These are phyloP conservation scores for Magnusiomyces fungicola DNA, from an alignment of 1,139 yeast genomes.

Conservation along the genomic window DNA sequence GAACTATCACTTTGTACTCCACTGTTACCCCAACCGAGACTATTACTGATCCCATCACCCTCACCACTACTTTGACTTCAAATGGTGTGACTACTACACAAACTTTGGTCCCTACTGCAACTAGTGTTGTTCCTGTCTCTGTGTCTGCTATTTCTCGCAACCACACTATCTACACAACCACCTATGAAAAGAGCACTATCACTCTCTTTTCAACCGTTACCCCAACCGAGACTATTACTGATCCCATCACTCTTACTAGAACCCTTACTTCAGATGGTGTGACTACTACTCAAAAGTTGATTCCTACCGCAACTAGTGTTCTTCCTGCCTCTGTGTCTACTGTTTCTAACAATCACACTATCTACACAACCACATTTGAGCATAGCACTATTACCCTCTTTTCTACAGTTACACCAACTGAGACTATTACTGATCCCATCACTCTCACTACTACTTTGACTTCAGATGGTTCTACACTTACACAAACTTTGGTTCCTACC, in stretches of 20 bases:
- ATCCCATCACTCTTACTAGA: background rate
- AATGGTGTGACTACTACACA: slow-evolving; percentile 8
- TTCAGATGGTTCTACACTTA: background rate
- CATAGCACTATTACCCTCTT: background rate
- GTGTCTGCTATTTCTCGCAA: background rate
- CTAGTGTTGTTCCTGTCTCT: background rate
- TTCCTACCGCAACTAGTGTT: background rate
- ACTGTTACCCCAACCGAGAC: slow-evolving; percentile 13
- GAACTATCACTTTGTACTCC: background rate
- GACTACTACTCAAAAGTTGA: background rate
- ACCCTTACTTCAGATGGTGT: background rate
- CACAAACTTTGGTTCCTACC: background rate
- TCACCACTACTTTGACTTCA: slow-evolving; percentile 6
- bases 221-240: background rate
- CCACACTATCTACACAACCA: background rate
- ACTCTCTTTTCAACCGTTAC: background rate
- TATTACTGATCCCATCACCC: slow-evolving; percentile 4
- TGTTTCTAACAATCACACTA: background rate
- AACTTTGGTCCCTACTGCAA: background rate
- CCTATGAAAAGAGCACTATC: background rate
- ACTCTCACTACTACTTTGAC: background rate
- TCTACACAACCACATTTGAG: background rate
- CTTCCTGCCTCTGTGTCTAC: background rate
- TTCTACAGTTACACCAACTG: background rate
- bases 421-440: background rate